phyloP scores from a whole-genome alignment of 305 asterid species.

The Rubia balearica region DNA sequence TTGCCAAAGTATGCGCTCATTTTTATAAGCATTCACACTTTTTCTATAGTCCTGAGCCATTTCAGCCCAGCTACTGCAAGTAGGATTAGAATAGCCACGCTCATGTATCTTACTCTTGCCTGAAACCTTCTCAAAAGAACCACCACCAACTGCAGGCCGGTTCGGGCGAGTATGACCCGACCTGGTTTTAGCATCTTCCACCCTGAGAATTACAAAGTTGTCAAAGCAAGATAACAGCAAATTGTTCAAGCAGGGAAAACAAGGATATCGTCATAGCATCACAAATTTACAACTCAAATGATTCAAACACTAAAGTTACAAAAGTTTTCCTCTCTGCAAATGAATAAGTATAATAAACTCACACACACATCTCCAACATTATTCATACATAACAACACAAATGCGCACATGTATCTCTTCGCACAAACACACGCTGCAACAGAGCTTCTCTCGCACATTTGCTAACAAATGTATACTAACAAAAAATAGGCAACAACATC shows the following conservation, averaged over 20 bases:
- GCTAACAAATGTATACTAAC: neutral
- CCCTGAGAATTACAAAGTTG: slow-evolving; percentile 30
- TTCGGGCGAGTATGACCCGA: slow-evolving; percentile 24
- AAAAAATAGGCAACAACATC: neutral
- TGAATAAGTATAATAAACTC: neutral
- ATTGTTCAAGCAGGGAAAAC: slow-evolving; percentile 27
- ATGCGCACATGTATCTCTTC: neutral
- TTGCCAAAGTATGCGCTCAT: neutral
- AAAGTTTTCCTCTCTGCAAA: neutral
- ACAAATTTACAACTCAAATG: neutral
- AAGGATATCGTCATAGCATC: neutral
- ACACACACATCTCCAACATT: neutral
- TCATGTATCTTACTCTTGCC: slow-evolving; percentile 28
- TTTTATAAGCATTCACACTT: slow-evolving; percentile 19
- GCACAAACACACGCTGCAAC: neutral
- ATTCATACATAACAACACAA: neutral
- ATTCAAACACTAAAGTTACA: neutral
- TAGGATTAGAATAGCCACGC: slow-evolving; percentile 14
- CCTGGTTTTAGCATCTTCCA: slow-evolving; percentile 37
- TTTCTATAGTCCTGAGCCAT: slow-evolving; percentile 29
- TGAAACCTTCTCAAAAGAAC: slow-evolving; percentile 37
- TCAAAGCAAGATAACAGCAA: slow-evolving; percentile 3
- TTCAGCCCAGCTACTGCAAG: slow-evolving; percentile 30
- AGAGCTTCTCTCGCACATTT: neutral
- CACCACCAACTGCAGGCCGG: slow-evolving; percentile 26